Evolutionary conservation across 2,329 filamentous ascomycete genomes (phyloP), one percentile per base, ranked within the genome.

Genomic region (Chaetomium sp.): DNA sequence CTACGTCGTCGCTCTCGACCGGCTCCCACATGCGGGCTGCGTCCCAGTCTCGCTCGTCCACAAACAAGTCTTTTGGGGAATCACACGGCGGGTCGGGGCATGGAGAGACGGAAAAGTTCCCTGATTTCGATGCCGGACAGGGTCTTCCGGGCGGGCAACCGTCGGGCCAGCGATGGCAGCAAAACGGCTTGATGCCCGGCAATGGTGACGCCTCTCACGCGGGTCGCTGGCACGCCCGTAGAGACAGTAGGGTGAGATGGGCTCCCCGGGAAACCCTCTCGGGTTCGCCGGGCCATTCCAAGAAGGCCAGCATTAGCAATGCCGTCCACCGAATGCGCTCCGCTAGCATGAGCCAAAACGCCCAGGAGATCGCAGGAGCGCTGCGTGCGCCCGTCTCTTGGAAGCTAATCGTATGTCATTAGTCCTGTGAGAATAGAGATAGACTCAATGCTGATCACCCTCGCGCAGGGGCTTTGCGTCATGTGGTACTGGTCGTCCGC

Each of bases 401-500:
- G 67, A 93, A 84, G 78, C 86, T 98, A 68, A 87, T 97, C 77
- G 94, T 97, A 90, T 74, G 83, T 45, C 31, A 31, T 51, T 19
- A 16, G 27, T 49, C 54, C 12, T 63, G 51, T 63, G 59, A 31
- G 66, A 42, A 23, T 35, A 27, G 19, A 53, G 12, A 51, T 21
- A 25, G 16, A 16, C 12, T 9, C 23, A 21, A 57, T 64, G 45
- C 66, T 71, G 60, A 71, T 73, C 72, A 74, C 45, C 35, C 60
- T 62, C 45, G 66, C 71, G 70, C 77, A 97, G 94, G 78, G 85
- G 58, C 87, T 97, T 57, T 98, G 94, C 78, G 80, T 93, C 64
- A 79, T 94, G 74, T 98, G 95, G 95, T 99, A 98, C 81, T 85
- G 91, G 76, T 96, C 93, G 27, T 98, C 94, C 51, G 95, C 96